These are phyloP conservation scores for Sugiyamaella sp. DNA, from an alignment of 1,139 yeast genomes.

Conservation along the genomic window DNA sequence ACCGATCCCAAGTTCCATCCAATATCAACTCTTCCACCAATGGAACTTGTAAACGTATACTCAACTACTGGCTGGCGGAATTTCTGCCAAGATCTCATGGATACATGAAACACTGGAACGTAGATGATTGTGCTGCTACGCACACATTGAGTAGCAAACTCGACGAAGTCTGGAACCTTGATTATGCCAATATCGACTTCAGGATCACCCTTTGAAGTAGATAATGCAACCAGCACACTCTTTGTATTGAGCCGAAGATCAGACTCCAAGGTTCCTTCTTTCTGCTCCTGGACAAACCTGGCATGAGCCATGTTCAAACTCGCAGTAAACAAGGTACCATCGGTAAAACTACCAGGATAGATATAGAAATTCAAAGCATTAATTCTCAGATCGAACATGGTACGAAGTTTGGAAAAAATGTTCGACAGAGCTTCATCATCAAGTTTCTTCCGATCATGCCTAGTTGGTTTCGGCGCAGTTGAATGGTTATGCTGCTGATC, in stretches of 20 bases:
- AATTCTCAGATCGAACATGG: conserved; percentile 64
- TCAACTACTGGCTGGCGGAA: conserved; percentile 54
- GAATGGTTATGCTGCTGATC: conserved; percentile 7
- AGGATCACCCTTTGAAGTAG: conserved; percentile 46
- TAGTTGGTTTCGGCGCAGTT: conserved; percentile 1
- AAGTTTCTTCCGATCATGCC: conserved; percentile 17
- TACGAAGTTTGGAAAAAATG: conserved; percentile 43
- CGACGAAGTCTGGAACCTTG: conserved; percentile 58
- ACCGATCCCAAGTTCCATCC: conserved; percentile 94
- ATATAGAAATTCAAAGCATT: conserved; percentile 62
- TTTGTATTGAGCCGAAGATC: conserved; percentile 49
- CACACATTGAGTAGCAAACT: conserved; percentile 57
- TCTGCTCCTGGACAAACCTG: conserved; percentile 47
- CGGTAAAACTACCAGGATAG: conserved; percentile 76
- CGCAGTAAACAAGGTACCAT: conserved; percentile 69
- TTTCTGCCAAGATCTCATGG: conserved; percentile 75
- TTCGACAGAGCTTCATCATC: conserved; percentile 23
- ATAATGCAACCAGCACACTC: conserved; percentile 66
- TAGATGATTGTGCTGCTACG: conserved; percentile 79
- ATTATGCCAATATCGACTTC: conserved; percentile 29
- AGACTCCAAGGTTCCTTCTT: conserved; percentile 29
- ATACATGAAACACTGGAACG: conserved; percentile 73
- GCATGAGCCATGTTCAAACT: conserved; percentile 63
- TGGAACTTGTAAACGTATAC: conserved; percentile 66
- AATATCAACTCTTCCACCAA: conserved; percentile 88